Evolutionary conservation across 129 eudicot genomes (phyloP), one percentile per base, ranked within the genome.

Genomic region (Glebionis coronaria): DNA sequence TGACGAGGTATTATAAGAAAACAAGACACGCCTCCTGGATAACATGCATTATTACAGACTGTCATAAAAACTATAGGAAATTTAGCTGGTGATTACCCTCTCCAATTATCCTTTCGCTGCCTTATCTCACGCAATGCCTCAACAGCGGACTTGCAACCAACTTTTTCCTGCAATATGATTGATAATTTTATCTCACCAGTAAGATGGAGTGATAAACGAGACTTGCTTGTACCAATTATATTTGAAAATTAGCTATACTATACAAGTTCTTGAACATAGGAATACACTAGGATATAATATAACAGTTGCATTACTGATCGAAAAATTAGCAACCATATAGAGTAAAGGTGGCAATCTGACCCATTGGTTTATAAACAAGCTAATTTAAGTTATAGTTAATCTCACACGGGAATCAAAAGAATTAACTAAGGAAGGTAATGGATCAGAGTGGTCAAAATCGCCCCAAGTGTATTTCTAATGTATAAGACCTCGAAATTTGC

Each of bases 71-170:
- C 59, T 19, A 14, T 6, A 61, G 4, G 63, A 50, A 56, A 44
- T 28, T 70, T 77, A 21, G 19, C 65, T 18, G 23, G 31, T 58
- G 53, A 44, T 79, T 79, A 87, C 78, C 95, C 95, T 56, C 78
- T 83, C 96, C 95, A 92, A 63, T 88, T 83, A 79, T 88, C 98
- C 80, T 92, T 91, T 29, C 78, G 87, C 66, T 76, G 78, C 81
- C 97, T 81, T 50, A 88, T 83, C 78, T 83, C 91, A 44, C 82
- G 78, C 49, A 91, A 45, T 63, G 95, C 96, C 63, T 88, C 96
- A 62, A 85, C 85, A 15, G 96, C 74, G 9, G 91, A 76, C 78
- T 82, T 77, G 79, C 89, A 83, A 27, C 95, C 96, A 73, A 88
- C 89, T 46, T 62, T 88, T 58, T 66, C 85, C 98, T 92, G 95